phyloP scores from a whole-genome alignment of 2,329 filamentous ascomycete species.

The Pseudogymnoascus verrucosus region DNA sequence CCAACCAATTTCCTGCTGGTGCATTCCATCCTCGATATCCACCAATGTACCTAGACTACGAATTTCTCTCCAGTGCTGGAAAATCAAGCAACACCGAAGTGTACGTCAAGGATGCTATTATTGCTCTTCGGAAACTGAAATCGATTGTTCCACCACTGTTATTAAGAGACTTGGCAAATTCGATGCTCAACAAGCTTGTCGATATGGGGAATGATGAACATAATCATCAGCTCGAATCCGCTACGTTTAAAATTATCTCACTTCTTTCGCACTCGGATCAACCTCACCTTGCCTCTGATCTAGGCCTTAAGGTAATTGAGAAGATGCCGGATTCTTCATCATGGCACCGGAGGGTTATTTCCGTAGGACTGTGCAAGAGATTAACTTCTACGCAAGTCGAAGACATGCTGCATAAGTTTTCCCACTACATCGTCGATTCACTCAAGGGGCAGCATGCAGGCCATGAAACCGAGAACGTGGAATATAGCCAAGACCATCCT shows the following conservation, averaged over 20 bases:
- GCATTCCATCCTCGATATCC: neutral
- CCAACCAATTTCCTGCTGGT: neutral
- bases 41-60: neutral
- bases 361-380: neutral
- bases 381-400: neutral
- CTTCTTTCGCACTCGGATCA: neutral
- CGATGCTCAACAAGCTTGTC: neutral
- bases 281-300: neutral
- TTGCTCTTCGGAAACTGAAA: neutral
- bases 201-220: neutral
- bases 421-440: neutral
- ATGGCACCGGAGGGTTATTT: neutral
- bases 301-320: neutral
- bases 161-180: neutral
- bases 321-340: neutral
- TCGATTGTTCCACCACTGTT: neutral
- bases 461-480: neutral
- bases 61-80: neutral
- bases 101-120: neutral
- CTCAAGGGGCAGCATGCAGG: neutral
- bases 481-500: too few species aligned
- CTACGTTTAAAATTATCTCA: neutral
- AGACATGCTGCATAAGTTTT: neutral
- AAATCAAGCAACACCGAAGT: neutral
- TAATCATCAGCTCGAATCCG: neutral